These are phyloP conservation scores for Camellia japonica DNA, from an alignment of 148 eudicot genomes.

Conservation along the genomic window DNA sequence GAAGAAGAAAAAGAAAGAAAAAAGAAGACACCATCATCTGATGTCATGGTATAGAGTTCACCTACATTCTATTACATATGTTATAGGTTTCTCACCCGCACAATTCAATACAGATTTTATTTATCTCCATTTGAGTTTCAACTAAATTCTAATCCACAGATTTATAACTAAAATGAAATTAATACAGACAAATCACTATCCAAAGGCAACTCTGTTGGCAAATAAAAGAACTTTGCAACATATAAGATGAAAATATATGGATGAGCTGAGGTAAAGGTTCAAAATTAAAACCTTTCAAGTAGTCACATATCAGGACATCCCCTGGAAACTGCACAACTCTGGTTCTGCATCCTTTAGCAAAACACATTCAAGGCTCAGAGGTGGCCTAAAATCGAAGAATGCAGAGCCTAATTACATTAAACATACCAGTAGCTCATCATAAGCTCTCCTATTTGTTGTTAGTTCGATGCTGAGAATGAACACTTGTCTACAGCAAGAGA, in stretches of 20 bases:
- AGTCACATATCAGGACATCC: conserved; percentile 26
- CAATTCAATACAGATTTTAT: neutral
- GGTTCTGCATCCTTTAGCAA: conserved; percentile 46
- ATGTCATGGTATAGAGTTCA: neutral
- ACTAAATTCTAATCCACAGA: neutral
- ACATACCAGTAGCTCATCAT: conserved; percentile 30
- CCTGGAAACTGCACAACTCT: conserved; percentile 34
- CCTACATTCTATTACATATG: neutral
- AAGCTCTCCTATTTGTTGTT: conserved; percentile 28
- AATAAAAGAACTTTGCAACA: conserved; percentile 5
- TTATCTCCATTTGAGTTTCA: neutral
- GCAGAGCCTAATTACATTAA: conserved; percentile 23
- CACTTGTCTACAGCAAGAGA: conserved; percentile 36
- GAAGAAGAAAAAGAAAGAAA: too few species aligned
- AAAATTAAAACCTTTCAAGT: conserved; percentile 37
- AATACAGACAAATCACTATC: neutral
- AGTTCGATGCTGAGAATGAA: conserved; percentile 35
- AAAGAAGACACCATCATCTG: neutral
- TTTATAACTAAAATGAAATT: too few species aligned
- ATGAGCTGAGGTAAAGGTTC: conserved; percentile 27
- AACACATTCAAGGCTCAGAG: conserved; percentile 41
- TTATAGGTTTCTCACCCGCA: neutral
- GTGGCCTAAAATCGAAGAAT: conserved; percentile 40
- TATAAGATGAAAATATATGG: conserved; percentile 11
- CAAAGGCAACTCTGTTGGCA: neutral